Evolutionary conservation across 2,329 filamentous ascomycete genomes (phyloP), one percentile per base, ranked within the genome.

Genomic region (Nakataea oryzae): DNA sequence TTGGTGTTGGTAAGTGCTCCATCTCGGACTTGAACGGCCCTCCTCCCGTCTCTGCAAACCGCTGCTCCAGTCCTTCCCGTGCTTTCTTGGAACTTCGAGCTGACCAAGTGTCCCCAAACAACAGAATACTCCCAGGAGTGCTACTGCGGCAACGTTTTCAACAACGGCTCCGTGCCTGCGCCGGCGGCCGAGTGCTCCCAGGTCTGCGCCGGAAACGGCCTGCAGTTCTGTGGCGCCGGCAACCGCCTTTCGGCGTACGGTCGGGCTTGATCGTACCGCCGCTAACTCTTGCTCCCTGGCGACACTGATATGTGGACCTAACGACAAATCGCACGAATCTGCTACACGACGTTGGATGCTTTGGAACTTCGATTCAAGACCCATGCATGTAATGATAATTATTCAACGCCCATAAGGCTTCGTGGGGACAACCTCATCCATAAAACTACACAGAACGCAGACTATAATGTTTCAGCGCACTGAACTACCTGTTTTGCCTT

Each of bases 1-100:
- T 80, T 3, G 81, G 81, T 9, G 71, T 80, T 32, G 41, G 41
- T 50, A 50, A 50, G 41, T 50, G 11, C 3, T 21, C 9, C 41
- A n/a, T n/a, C 21, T 8, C 0, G 79, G 83, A 65, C n/a, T n/a
- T 79, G 30, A 12, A 32, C 30, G 9, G 9, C 30, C 2, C 13
- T 12, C 13, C 30, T 9, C 8, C 13, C 3, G 2, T 11, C 8
- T 32, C 2, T 32, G 30, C 30, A 32, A 32, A 32, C 13, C 8
- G 30, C 21, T n/a, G 34, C 34, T 17, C 14, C 21, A 24, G 21
- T 4, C 5, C 3, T 17, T n/a, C 7, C 41, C 13, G 21, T 24
- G 9, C 17, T 8, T n/a, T 2, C 17, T n/a, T n/a, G 2, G 21
- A n/a, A n/a, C 3, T n/a, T 6, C 21, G 9, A 50, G 21, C 41